These are phyloP conservation scores for Boletus insuetus DNA, from an alignment of 768 basidiomycete genomes.

Conservation along the genomic window DNA sequence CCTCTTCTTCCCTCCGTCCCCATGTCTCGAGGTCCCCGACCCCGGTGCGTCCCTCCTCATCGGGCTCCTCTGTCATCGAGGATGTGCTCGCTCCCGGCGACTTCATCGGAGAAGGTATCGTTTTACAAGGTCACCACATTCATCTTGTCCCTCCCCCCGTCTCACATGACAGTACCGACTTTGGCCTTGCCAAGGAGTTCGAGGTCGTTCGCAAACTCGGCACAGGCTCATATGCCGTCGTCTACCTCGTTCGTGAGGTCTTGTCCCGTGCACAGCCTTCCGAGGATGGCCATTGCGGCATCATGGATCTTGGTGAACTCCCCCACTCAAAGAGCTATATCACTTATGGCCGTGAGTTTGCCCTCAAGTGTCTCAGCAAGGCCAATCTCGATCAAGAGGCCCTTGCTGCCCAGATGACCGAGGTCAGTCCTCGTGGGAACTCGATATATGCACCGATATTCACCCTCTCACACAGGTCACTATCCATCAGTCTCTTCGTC, in stretches of 20 bases:
- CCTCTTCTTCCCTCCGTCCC: slow-evolving; percentile 34
- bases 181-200: slow-evolving; percentile 62
- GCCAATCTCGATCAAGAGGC: slow-evolving; percentile 88
- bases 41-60: slow-evolving; percentile 28
- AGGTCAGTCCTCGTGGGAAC: slow-evolving; percentile 48
- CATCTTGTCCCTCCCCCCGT: slow-evolving; percentile 47
- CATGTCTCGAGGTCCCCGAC: slow-evolving; percentile 36
- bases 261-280: slow-evolving; percentile 38
- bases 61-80: slow-evolving; percentile 32
- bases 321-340: slow-evolving; percentile 34
- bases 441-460: slow-evolving; percentile 2
- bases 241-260: slow-evolving; percentile 86
- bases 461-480: slow-evolving; percentile 56
- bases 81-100: slow-evolving; percentile 73
- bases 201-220: slow-evolving; percentile 86
- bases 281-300: slow-evolving; percentile 54
- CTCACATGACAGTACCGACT: slow-evolving; percentile 34
- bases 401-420: slow-evolving; percentile 84
- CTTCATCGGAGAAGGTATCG: slow-evolving; percentile 63
- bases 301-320: slow-evolving; percentile 51
- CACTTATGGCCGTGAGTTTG: slow-evolving; percentile 77
- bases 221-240: slow-evolving; percentile 89
- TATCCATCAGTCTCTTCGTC: slow-evolving; percentile 88
- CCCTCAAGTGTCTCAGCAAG: slow-evolving; percentile 97
- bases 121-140: slow-evolving; percentile 65